phyloP scores from a whole-genome alignment of 345 rosid species.

The Abelmoschus esculentus region DNA sequence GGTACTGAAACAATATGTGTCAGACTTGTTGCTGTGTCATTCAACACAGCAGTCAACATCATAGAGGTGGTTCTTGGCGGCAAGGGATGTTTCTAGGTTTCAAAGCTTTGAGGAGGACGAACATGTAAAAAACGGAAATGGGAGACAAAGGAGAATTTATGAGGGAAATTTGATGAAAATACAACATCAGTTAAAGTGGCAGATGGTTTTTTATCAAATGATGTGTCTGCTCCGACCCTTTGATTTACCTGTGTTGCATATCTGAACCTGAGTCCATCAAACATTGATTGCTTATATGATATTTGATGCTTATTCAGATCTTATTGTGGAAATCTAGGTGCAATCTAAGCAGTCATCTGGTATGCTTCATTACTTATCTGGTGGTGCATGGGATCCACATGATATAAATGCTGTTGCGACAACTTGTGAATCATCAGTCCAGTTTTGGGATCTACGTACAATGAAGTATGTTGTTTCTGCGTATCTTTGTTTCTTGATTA shows the following conservation, averaged over 20 bases:
- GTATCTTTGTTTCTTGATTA: constrained; percentile 3
- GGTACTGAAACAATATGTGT: neutral
- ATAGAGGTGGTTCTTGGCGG: neutral
- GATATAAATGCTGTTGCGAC: constrained; percentile 71
- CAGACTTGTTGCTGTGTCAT: neutral
- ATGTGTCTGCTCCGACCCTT: neutral
- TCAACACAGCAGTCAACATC: neutral
- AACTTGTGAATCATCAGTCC: constrained; percentile 78
- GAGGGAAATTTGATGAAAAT: neutral
- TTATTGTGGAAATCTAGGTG: constrained; percentile 43
- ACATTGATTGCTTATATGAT: neutral
- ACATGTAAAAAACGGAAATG: neutral
- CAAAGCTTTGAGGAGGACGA: neutral
- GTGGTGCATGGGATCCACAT: constrained; percentile 98
- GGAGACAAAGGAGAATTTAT: neutral
- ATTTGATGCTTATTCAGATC: constrained; percentile 22
- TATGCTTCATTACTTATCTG: constrained; percentile 70
- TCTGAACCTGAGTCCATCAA: neutral
- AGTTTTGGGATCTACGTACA: constrained; percentile 81
- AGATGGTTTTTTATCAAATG: neutral
- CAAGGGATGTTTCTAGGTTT: neutral
- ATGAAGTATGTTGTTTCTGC: constrained; percentile 56
- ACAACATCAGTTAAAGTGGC: neutral
- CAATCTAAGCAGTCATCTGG: constrained; percentile 79
- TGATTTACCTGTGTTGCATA: neutral